Conservation (phyloP, 2,329 filamentous ascomycete genomes). For the Passalora sequoiae region DNA sequence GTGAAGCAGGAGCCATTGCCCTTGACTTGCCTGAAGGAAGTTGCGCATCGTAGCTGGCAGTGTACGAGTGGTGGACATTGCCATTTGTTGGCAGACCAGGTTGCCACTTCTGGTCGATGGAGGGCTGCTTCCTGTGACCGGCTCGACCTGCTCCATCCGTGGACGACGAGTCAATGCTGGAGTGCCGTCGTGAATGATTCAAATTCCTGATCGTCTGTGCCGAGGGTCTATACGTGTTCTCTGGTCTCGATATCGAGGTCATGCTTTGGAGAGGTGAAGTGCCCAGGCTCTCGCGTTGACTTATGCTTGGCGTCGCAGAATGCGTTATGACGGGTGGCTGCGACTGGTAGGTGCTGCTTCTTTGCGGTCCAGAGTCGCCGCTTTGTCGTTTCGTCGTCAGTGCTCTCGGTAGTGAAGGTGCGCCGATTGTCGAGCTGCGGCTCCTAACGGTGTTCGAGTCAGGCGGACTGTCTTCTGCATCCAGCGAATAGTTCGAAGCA, state of each 20-base stretch:
- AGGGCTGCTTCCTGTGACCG: slow-evolving; percentile 53
- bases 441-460: slow-evolving; percentile 38
- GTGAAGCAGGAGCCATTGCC: slow-evolving; percentile 28
- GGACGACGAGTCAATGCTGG: slow-evolving; percentile 68
- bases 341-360: slow-evolving; percentile 13
- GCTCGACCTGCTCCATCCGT: slow-evolving; percentile 25
- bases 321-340: slow-evolving; percentile 9
- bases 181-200: slow-evolving; percentile 80
- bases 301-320: slow-evolving; percentile 32
- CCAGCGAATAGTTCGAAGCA: slow-evolving; percentile 41
- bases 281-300: slow-evolving; percentile 28
- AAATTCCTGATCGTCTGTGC: slow-evolving; percentile 43
- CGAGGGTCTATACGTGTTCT: slow-evolving; percentile 31
- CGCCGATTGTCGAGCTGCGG: slow-evolving; percentile 41
- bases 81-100: slow-evolving; percentile 23
- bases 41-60: slow-evolving; percentile 20
- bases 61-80: slow-evolving; percentile 22
- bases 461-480: slow-evolving; percentile 34
- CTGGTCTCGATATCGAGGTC: slow-evolving; percentile 30
- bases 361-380: slow-evolving; percentile 11
- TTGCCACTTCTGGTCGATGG: slow-evolving; percentile 55
- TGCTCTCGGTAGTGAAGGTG: slow-evolving; percentile 16
- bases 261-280: slow-evolving; percentile 31
- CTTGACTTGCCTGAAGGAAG: slow-evolving; percentile 30
- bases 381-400: slow-evolving; percentile 20